Base-by-base conservation (phyloP, 805 yeast species). In the Barnettozyma vustinii region DNA sequence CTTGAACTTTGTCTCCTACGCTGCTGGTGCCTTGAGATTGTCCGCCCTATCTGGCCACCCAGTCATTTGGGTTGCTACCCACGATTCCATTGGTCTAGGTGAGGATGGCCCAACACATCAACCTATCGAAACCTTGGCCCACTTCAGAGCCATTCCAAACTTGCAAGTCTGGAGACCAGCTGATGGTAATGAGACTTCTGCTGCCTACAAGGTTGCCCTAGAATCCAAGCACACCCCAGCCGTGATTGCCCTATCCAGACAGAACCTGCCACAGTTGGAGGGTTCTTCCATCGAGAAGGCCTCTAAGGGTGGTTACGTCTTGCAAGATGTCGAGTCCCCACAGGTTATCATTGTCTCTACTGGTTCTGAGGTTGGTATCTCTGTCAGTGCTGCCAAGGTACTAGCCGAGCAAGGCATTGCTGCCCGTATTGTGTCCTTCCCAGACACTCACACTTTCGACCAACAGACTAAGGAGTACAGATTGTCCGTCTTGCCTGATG, bases 91-190 rank as follows among this genome's bases (percentile, higher is more conserved):
- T 62, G 95, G 95, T 72, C 74, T 86, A 62, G 95, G 96, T 75
- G 95, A 87, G 76, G 95, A 87, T 68, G 95, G 95, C 66, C 95
- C 95, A 72, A 87, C 95, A 66, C 96, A 87, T 72, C 94, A 87
- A 74, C 96, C 96, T 71, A 84, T 87, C 59, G 96, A 86, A 74
- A 84, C 94, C 51, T 74, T 86, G 66, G 91, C 92, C 47, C 94
- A 86, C 68, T 80, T 85, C 68, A 83, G 95, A 78, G 90, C 95
- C 56, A 65, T 76, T 62, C 96, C 96, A 69, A 87, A 87, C 76
- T 63, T 83, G 60, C 75, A 80, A 65, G 94, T 86, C 51, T 86
- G 92, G 92, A 85, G 96, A 81, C 95, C 96, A 59, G 94, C 94
- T 63, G 96, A 87, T 68, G 92, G 94, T 77, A 86, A 87, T 69